Evolutionary conservation across 306 rosid species (phyloP), one percentile per base, ranked within the genome.

Genomic region (Dalbergia oliveri): DNA sequence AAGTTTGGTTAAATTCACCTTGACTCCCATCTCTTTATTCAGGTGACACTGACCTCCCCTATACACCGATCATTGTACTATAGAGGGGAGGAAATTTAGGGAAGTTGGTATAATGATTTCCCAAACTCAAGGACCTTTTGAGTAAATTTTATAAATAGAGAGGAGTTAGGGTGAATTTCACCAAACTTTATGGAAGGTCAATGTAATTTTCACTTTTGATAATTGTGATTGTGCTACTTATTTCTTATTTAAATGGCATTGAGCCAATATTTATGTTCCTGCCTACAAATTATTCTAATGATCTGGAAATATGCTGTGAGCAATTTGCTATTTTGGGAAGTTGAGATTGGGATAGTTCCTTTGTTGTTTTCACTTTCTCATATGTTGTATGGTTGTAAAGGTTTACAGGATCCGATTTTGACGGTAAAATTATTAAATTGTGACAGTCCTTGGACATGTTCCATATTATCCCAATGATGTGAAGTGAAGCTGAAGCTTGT

Each of bases 291-390:
- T 61, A 15, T 37, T 21, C 51, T 62, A 34, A n/a, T 69, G 66
- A 43, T 45, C 3, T 64, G 35, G 14, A 34, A 57, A 34, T 78
- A 19, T 54, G 43, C 3, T 1, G 44, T 44, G 26, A 54, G 49
- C 9, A 39, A 34, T 10, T 51, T 57, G 8, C 13, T 16, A 8
- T 74, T 60, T 71, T 35, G 47, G 53, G 74, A 44, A 71, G 44
- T 76, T 8, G 14, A 35, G 21, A 21, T 54, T 12, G 73, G 31
- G 41, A 41, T 72, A 44, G 57, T 7, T 77, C 58, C n/a, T 72
- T 64, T 65, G 37, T 66, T 71, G 34, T 57, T 78, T 63, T 45
- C 33, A 5, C 63, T 73, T 53, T 66, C 11, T 75, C 11, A 16
- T 57, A 58, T 31, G 34, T 58, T 49, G 65, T 59, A 60, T 59